phyloP scores from a whole-genome alignment of 202 grass and related monocot genomes.

The Brachypodium distachyon region DNA sequence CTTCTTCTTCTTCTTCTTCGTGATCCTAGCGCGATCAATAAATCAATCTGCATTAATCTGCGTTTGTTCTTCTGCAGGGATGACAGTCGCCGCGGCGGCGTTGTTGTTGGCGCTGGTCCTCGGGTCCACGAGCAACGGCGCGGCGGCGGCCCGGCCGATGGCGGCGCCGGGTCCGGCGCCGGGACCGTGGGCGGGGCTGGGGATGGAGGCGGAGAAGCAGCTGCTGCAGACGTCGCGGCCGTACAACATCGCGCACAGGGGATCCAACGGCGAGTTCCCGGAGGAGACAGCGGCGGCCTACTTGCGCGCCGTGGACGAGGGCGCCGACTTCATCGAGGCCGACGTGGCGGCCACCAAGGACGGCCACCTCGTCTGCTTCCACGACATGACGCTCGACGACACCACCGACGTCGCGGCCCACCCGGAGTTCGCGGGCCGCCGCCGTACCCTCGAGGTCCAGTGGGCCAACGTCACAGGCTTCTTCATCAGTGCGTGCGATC shows the following conservation, averaged over 20 bases:
- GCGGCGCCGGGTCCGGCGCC: too few species aligned
- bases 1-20: too few species aligned
- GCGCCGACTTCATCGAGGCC: conserved; percentile 51
- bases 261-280: conserved; percentile 44
- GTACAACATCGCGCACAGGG: conserved; percentile 49
- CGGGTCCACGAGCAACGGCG: neutral
- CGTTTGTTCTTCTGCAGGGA: neutral
- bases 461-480: conserved; percentile 41
- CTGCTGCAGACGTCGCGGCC: conserved; percentile 31
- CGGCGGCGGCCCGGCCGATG: conserved; percentile 4
- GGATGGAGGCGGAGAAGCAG: neutral
- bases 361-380: conserved; percentile 48
- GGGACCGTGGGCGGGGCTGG: neutral
- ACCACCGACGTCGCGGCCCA: conserved; percentile 29
- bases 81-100: neutral
- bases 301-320: conserved; percentile 41
- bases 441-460: conserved; percentile 41
- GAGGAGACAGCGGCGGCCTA: conserved; percentile 47
- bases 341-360: conserved; percentile 43
- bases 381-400: conserved; percentile 43
- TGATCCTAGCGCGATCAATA: neutral
- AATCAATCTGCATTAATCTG: neutral
- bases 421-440: conserved; percentile 30
- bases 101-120: neutral
- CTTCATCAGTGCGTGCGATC: conserved; percentile 26